These are phyloP conservation scores for Penicillium argentinense DNA, from an alignment of 495 filamentous ascomycete genomes.

Conservation along the genomic window DNA sequence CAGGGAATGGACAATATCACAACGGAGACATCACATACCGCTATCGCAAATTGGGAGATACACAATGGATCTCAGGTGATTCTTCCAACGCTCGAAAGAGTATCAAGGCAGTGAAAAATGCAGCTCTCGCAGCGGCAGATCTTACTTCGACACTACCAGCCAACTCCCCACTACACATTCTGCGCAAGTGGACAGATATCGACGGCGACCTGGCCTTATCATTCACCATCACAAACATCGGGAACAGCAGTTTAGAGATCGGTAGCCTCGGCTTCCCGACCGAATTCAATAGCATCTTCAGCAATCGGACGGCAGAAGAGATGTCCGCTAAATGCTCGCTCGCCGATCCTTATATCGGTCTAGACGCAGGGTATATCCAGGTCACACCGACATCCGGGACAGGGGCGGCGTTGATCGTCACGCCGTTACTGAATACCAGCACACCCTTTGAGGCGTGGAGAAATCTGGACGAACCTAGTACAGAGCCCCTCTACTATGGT, in stretches of 20 bases:
- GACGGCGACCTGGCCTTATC: constrained; percentile 45
- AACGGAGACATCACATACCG: constrained; percentile 52
- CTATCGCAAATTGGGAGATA: constrained; percentile 33
- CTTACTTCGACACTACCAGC: constrained; percentile 31
- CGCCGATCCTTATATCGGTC: constrained; percentile 51
- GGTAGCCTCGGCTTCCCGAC: constrained; percentile 53
- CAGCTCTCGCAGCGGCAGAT: constrained; percentile 30
- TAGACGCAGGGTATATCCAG: constrained; percentile 52
- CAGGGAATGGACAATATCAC: constrained; percentile 50
- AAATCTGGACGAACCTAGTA: constrained; percentile 35
- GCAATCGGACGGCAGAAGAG: constrained; percentile 39
- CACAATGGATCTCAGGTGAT: constrained; percentile 35
- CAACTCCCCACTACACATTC: constrained; percentile 33
- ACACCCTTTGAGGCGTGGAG: constrained; percentile 51
- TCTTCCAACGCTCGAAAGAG: constrained; percentile 34
- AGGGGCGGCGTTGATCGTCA: constrained; percentile 47
- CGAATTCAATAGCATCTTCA: constrained; percentile 59
- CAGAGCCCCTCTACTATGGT: constrained; percentile 35
- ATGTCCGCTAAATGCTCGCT: constrained; percentile 43
- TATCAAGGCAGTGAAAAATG: constrained; percentile 19
- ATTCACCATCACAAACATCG: constrained; percentile 48
- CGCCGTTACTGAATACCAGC: constrained; percentile 38
- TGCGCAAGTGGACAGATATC: constrained; percentile 41
- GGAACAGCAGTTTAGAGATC: constrained; percentile 37
- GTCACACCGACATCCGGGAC: constrained; percentile 42